Evolutionary conservation across 2,329 filamentous ascomycete species (phyloP), one percentile per base, ranked within the genome.

Genomic region (Paraconiothyrium sp.): DNA sequence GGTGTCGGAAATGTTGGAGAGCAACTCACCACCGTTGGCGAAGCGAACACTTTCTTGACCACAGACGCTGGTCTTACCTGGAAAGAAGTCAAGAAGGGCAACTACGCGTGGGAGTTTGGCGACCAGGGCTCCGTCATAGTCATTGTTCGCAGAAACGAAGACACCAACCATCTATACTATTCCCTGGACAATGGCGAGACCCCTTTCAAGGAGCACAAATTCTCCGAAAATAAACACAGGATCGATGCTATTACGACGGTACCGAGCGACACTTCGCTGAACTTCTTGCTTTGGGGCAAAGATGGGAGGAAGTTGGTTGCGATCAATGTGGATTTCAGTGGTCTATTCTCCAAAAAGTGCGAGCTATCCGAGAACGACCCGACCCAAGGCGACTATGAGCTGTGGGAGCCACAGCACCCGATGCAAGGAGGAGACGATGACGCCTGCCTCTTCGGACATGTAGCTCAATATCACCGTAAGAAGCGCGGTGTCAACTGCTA

Each of bases 61-160:
- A 85, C 86, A 0, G 94, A 99, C 76, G 95, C 91, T n/a, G 96
- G 96, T 58, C 85, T 98, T 55, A 92, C 83, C 43, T 99, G 95
- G 95, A 89, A 85, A 66, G 88, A 89, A 61, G 89, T 94, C 63
- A 94, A 92, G 80, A 94, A 96, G 79, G 96, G 95, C 6, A 87
- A 86, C 39, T 97, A 93, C 84, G 90, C 91, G 72, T 99, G 93
- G 93, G 92, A 97, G 73, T 97, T 93, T 76, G 96, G 95, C 61
- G 96, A 99, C 71, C 93, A 97, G 77, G 95, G 95, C 32, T 95
- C 93, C 6, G 90, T 98, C 70, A 88, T 98, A 64, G 92, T 97
- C 46, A 90, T 99, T 52, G 93, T 94, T 24, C 87, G 91, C 72
- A 88, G 93, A 60, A 84, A 86, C 14, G 85, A 85, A 56, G 84